These are phyloP conservation scores for Tetrahymena elliotti DNA, from an alignment of 73 alveolate genomes.

Conservation along the genomic window DNA sequence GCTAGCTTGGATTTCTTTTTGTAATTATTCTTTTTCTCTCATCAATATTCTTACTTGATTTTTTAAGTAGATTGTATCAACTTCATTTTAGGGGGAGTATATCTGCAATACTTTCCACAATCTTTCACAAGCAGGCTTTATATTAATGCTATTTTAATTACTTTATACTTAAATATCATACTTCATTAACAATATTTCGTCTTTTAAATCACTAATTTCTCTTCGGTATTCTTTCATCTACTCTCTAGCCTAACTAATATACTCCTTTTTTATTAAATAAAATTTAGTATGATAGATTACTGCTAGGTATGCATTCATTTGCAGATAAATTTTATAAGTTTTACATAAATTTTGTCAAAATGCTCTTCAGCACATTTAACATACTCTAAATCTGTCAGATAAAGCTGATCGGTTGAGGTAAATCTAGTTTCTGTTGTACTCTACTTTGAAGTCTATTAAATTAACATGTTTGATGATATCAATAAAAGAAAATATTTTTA, in stretches of 20 bases:
- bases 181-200: not conserved
- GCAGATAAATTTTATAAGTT: not conserved
- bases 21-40: not conserved
- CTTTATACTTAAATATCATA: not conserved
- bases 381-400: not conserved
- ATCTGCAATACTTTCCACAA: not conserved
- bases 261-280: not conserved
- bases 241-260: not conserved
- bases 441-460: not conserved
- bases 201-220: not conserved
- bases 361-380: not conserved
- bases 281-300: no score
- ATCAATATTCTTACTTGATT: not conserved
- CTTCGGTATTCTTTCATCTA: not conserved
- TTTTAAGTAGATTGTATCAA: not conserved
- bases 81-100: not conserved
- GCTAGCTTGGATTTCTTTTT: not conserved
- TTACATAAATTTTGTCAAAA: not conserved
- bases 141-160: not conserved
- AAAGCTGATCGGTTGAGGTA: not conserved
- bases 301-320: no score
- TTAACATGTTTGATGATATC: not conserved
- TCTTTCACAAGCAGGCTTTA: not conserved
- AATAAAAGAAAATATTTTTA: not conserved
- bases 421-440: not conserved